Base-by-base conservation (phyloP, 2,329 filamentous ascomycete species). In the Leptosphaerulina australis region DNA sequence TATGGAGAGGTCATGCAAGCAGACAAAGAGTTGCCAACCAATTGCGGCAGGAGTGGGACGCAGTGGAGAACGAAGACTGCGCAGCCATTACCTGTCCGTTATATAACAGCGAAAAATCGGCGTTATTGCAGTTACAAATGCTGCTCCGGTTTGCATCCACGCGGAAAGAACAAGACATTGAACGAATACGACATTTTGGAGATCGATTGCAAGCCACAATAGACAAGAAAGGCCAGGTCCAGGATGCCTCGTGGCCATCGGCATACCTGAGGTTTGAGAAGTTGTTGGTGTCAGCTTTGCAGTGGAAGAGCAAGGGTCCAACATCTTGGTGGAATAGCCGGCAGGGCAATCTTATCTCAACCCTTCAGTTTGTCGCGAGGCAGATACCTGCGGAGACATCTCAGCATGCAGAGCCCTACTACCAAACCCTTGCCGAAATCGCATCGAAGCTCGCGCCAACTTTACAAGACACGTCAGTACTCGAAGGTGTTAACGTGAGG, bases 1-100 rank as follows among this genome's bases (percentile, higher is more conserved):
- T 82, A 72, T 97, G 92, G 92, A 83, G 93, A 70, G 91, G 91
- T 11, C 83, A 95, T 71, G 80, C 72, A 48, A 79, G 77, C 50
- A 83, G 92, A 62, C 80, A 77, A 52, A 68, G 72, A 40, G 76
- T 89, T 55, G 83, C 83, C 56, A 74, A 80, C 36, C 64, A 45
- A 85, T 83, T 75, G 53, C 72, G 74, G 45, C 55, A 60, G 10
- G 56, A 65, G n/a, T 59, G 64, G 47, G 72, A 74, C 50, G 56
- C 63, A 4, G 53, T 59, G 1, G 69, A 76, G 56, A 43, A 33
- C 3, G 24, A 45, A 8, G 21, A 50, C 63, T 31, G 34, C 21
- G 11, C 28, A 34, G 15, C 30, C 21, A 18, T 43, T 22, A 26
- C 47, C 33, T 33, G 52, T 25, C 56, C 50, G 7, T 59, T 69